Percentiles rank a stretch among this genome's conserved stretches.
These are phyloP conservation scores for Dionaea muscipula DNA, from an alignment of 179 eudicot genomes.

Conservation along the genomic window DNA sequence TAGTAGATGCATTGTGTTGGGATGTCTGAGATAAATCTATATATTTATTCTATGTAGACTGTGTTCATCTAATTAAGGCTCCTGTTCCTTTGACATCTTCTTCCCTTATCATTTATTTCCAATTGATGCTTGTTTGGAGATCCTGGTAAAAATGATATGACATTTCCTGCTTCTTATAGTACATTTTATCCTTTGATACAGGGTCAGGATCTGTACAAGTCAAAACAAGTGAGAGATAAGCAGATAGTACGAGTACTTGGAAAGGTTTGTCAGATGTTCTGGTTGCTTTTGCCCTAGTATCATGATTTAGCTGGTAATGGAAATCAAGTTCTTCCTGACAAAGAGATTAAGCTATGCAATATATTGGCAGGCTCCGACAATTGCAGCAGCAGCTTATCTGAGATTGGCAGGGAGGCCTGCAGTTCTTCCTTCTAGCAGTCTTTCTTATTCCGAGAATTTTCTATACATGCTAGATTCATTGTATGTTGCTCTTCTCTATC, in stretches of 20 bases:
- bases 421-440: constrained; percentile 85
- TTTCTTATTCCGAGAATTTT: constrained; percentile 93
- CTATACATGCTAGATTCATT: constrained; percentile 93
- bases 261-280: constrained; percentile 37
- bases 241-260: constrained; percentile 96
- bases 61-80: too few species aligned
- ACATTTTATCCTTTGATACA: constrained; percentile 13
- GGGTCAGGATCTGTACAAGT: constrained; percentile 95
- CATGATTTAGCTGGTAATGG: constrained; percentile 1
- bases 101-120: too few species aligned
- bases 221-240: constrained; percentile 88
- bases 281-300: background rate
- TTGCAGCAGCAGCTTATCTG: constrained; percentile 95
- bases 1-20: too few species aligned
- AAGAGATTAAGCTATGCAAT: background rate
- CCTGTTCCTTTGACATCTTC: too few species aligned
- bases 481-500: constrained; percentile 35
- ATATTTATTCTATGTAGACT: too few species aligned
- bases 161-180: too few species aligned
- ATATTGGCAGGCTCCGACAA: constrained; percentile 69
- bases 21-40: too few species aligned
- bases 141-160: too few species aligned
- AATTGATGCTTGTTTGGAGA: too few species aligned
- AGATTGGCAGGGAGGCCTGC: constrained; percentile 96
- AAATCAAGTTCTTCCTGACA: background rate